Evolutionary conservation across 257 asterid genomes (phyloP).

Genomic region (Prunella vulgaris): DNA sequence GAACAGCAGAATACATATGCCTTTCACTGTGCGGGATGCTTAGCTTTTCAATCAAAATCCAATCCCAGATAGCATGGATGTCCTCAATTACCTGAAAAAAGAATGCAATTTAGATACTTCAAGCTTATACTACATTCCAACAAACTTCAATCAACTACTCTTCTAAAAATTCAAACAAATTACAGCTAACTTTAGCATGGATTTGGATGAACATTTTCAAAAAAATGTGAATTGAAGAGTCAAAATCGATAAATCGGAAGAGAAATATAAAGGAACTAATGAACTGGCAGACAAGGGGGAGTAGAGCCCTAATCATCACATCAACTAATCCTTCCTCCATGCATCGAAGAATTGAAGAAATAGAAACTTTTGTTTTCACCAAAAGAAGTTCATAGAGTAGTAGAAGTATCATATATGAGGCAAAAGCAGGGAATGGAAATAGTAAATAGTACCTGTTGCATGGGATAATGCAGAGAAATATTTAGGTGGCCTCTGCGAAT

Average conservation of each 20-base stretch:
- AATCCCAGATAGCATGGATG: slow-evolving; percentile 87
- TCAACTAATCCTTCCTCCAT: slow-evolving; percentile 12
- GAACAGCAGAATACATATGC: slow-evolving; percentile 68
- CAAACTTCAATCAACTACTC: not conserved
- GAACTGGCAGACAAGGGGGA: not conserved
- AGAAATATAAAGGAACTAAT: not conserved
- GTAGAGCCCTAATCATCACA: slow-evolving; percentile 6
- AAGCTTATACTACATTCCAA: not conserved
- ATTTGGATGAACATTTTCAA: slow-evolving; percentile 2
- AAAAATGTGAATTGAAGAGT: slow-evolving; percentile 8
- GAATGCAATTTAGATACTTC: not conserved
- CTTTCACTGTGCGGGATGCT: slow-evolving; percentile 60
- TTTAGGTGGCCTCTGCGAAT: slow-evolving; percentile 97
- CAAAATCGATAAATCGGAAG: slow-evolving; percentile 7
- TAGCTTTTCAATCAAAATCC: slow-evolving; percentile 76
- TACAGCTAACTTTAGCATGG: slow-evolving; percentile 14
- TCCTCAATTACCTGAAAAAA: slow-evolving; percentile 75
- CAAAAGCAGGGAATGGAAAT: not conserved
- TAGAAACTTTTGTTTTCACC: not conserved
- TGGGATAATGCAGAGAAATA: slow-evolving; percentile 74
- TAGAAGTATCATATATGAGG: slow-evolving; percentile 8
- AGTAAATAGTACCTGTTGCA: slow-evolving; percentile 68
- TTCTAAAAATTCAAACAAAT: slow-evolving; percentile 1
- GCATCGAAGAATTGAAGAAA: not conserved
- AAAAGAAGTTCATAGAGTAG: not conserved